Conservation (phyloP, 495 filamentous ascomycete species). For the Aspergillus indologenus region DNA sequence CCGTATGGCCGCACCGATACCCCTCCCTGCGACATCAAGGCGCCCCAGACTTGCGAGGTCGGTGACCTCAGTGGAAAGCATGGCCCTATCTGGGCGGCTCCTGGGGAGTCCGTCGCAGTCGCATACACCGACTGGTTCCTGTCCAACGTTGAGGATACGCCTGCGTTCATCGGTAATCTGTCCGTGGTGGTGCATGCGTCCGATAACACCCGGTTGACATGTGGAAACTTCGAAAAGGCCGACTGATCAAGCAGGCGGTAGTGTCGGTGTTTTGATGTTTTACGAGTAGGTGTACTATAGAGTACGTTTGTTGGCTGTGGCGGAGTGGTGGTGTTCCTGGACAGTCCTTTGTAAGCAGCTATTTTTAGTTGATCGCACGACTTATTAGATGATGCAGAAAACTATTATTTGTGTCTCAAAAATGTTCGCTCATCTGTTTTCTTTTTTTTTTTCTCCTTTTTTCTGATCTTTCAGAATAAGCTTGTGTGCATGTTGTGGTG, state of each 20-base stretch:
- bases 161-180: conserved; percentile 74
- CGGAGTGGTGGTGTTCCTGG: background rate
- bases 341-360: background rate
- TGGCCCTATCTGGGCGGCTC: conserved; percentile 55
- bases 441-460: no score
- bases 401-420: background rate
- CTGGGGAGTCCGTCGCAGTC: conserved; percentile 32
- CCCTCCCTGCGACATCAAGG: conserved; percentile 57
- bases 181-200: conserved; percentile 68
- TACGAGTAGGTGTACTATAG: no score
- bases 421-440: no score
- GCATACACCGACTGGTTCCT: conserved; percentile 67
- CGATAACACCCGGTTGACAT: conserved; percentile 25
- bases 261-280: background rate
- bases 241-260: background rate
- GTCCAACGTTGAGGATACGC: conserved; percentile 53
- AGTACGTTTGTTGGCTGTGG: background rate
- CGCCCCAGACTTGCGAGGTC: conserved; percentile 71
- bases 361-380: background rate
- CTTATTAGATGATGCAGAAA: background rate
- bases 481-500: background rate
- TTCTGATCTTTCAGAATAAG: no score
- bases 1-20: conserved; percentile 63
- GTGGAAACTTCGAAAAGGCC: conserved; percentile 28
- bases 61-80: conserved; percentile 86